phyloP scores from a whole-genome alignment of 78 protist genomes.

The Dictyostelium brefeldianum region DNA sequence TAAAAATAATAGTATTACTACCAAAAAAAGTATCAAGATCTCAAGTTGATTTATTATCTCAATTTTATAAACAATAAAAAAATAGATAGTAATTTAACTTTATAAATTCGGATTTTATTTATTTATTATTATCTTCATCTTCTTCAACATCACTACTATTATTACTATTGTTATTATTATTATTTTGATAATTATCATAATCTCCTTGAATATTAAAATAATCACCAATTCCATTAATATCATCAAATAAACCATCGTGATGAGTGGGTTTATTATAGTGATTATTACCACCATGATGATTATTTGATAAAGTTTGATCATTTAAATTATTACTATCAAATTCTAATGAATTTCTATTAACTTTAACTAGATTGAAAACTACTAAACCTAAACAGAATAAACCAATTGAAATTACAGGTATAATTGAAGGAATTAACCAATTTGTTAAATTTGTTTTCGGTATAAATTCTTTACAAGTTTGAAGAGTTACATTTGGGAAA shows the following conservation, averaged over 20 bases:
- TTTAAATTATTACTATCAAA: not conserved
- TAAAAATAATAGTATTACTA: constrained; percentile 17
- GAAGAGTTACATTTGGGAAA: not conserved
- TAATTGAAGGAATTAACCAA: constrained; percentile 30
- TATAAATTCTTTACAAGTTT: not conserved
- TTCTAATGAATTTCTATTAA: constrained; percentile 17
- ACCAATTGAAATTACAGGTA: not conserved
- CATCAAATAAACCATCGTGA: too few species aligned
- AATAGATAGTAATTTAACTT: not conserved
- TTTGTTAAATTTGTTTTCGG: not conserved
- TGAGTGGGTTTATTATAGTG: too few species aligned
- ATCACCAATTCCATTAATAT: too few species aligned
- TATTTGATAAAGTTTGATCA: too few species aligned
- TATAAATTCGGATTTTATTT: not conserved
- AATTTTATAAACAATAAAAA: not conserved
- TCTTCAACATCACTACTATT: too few species aligned
- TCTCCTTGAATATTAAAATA: too few species aligned
- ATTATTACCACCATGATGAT: too few species aligned
- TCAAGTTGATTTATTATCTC: not conserved
- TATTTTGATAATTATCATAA: too few species aligned
- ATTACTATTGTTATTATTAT: too few species aligned
- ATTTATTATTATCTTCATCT: not conserved
- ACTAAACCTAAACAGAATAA: constrained; percentile 1
- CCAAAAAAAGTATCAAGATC: constrained; percentile 9
- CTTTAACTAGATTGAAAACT: constrained; percentile 10